Evolutionary conservation across 2,329 filamentous ascomycete species (phyloP), one percentile per base, ranked within the genome.

Genomic region (Aspergillus proliferans): DNA sequence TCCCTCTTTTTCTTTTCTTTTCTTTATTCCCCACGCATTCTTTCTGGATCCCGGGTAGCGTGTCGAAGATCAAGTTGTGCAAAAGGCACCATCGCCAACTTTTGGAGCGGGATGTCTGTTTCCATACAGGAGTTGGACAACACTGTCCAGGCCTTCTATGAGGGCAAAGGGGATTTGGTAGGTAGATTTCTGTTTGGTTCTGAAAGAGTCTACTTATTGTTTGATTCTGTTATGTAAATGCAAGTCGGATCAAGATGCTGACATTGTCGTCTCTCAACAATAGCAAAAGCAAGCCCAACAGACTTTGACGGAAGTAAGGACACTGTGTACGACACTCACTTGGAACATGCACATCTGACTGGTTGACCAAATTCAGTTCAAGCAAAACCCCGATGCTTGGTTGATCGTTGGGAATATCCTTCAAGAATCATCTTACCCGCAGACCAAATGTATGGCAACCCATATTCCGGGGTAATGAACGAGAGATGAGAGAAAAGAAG

Each of bases 381-480:
- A 97, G 73, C 93, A 97, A 77, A 95, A 97, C 66, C 91, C 92
- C 50, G 93, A 98, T 76, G 86, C 93, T 52, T 98, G 93, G 93
- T 82, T 97, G 58, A 83, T 96, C 69, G 93, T 97, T 63, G 93
- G 96, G 70, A 91, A 95, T 75, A 95, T 98, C 65, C 82, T 98
- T 54, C 86, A 92, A 72, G 87, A 95, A 71, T 88, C 93, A 56
- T 86, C 86, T 69, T 95, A 96, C 69, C 84, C 89, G 47, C 90
- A 97, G 73, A 98, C 93, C 53, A 98, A 98, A 78, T 98, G 89
- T 91, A 76, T 65, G 85, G 77, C 26, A 39, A 22, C 33, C 22
- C 26, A 45, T 43, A 45, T 18, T 33, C 39, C 18, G 38, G 49
- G 30, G 15, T n/a, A 40, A 19, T 40, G 38, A 18, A 12, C 8